phyloP scores from a whole-genome alignment of 495 filamentous ascomycete genomes.

The Pyrenula massariospora region DNA sequence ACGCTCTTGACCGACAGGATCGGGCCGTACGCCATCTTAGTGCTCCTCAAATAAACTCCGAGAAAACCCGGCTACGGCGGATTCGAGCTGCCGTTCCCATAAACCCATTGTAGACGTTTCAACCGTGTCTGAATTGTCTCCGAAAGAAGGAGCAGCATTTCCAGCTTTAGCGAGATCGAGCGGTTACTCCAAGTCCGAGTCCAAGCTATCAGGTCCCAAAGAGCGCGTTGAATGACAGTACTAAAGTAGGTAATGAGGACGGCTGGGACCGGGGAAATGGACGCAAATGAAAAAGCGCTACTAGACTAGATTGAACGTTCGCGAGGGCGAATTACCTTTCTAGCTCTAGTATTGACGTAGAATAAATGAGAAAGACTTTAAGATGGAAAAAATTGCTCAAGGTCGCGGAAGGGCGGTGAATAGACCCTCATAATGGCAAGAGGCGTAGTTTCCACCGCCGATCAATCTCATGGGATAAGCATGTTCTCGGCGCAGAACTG shows the following conservation, averaged over 20 bases:
- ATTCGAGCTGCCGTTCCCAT: too few species aligned
- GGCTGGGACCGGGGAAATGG: neutral
- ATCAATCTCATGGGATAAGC: neutral
- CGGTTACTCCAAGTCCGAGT: too few species aligned
- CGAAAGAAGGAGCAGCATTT: too few species aligned
- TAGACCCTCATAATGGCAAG: neutral
- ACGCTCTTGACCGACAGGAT: too few species aligned
- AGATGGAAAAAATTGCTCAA: neutral
- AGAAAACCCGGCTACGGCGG: too few species aligned
- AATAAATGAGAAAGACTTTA: neutral
- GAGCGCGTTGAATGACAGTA: neutral
- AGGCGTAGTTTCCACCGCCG: neutral
- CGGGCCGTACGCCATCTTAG: too few species aligned
- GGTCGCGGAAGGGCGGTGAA: neutral
- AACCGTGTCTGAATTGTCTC: too few species aligned
- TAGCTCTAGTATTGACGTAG: neutral
- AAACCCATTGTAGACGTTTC: too few species aligned
- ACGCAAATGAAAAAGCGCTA: neutral
- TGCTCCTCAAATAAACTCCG: too few species aligned
- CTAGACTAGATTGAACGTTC: neutral
- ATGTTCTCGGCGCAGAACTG: neutral
- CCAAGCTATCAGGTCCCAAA: too few species aligned
- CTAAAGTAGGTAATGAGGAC: neutral
- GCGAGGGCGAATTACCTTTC: neutral
- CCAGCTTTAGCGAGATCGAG: too few species aligned